phyloP scores from a whole-genome alignment of 169 alveolate species.

The Eimeria brunetti region DNA sequence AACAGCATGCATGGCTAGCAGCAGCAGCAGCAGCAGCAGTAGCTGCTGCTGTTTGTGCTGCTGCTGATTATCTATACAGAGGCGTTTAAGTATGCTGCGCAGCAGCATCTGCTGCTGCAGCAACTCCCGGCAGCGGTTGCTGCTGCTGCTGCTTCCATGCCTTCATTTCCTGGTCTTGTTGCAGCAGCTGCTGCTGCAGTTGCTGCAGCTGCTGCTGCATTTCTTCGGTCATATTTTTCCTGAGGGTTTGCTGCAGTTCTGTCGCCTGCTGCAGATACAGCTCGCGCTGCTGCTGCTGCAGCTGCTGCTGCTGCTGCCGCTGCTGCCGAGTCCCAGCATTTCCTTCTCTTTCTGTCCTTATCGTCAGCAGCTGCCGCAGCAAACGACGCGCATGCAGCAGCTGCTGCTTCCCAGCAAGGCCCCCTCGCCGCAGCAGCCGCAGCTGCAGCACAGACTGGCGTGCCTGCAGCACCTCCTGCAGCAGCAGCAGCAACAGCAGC shows the following conservation, averaged over 20 bases:
- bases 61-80: background rate
- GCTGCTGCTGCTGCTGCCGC: constrained; percentile 51
- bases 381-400: constrained; percentile 20
- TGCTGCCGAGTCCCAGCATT: background rate
- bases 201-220: constrained; percentile 21
- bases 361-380: constrained; percentile 52
- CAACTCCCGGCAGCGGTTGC: background rate
- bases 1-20: background rate
- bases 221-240: constrained; percentile 5
- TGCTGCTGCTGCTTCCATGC: constrained; percentile 24
- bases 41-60: background rate
- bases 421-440: constrained; percentile 61
- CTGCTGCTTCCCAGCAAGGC: background rate
- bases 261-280: background rate
- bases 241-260: constrained; percentile 14
- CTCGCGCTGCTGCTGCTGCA: constrained; percentile 40
- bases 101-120: background rate
- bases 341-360: constrained; percentile 38
- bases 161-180: background rate
- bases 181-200: constrained; percentile 25
- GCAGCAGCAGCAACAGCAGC: constrained; percentile 30
- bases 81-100: background rate
- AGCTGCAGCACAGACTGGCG: constrained; percentile 35
- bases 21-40: background rate
- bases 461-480: constrained; percentile 49